Percentiles rank a stretch among this genome's conserved stretches.
These are phyloP conservation scores for Seiridium unicorne DNA, from an alignment of 2,329 filamentous ascomycete genomes.

Conservation along the genomic window DNA sequence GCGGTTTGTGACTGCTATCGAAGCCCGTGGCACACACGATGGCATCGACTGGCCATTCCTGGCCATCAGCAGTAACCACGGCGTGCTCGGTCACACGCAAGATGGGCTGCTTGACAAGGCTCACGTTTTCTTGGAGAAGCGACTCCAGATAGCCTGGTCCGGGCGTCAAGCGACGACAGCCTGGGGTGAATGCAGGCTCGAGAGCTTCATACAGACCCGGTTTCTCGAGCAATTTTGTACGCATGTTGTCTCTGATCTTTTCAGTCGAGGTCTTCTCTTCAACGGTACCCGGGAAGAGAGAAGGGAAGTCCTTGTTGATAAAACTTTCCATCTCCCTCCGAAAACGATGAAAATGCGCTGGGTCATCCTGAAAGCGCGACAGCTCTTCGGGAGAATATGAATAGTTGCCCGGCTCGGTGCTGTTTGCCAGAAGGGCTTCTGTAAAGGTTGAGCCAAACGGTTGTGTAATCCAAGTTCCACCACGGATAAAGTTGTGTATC, in stretches of 20 bases:
- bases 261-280: neutral
- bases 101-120: neutral
- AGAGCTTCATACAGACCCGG: neutral
- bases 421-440: constrained; percentile 15
- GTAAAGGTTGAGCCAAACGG: constrained; percentile 20
- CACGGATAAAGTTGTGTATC: constrained; percentile 27
- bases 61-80: neutral
- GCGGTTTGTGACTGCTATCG: neutral
- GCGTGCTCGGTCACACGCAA: neutral
- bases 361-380: neutral
- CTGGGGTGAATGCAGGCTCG: neutral
- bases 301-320: neutral
- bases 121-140: neutral
- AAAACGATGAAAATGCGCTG: neutral
- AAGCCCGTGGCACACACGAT: neutral
- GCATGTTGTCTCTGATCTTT: neutral
- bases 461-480: constrained; percentile 16
- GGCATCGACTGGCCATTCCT: neutral
- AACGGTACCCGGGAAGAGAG: neutral
- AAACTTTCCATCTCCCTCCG: neutral
- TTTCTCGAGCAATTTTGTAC: neutral
- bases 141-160: neutral
- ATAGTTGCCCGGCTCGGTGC: constrained; percentile 28
- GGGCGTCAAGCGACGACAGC: neutral
- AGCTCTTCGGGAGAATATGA: neutral